Evolutionary conservation across 2,329 filamentous ascomycete species (phyloP), one percentile per base, ranked within the genome.

Genomic region (Aspergillus quadricinctus): DNA sequence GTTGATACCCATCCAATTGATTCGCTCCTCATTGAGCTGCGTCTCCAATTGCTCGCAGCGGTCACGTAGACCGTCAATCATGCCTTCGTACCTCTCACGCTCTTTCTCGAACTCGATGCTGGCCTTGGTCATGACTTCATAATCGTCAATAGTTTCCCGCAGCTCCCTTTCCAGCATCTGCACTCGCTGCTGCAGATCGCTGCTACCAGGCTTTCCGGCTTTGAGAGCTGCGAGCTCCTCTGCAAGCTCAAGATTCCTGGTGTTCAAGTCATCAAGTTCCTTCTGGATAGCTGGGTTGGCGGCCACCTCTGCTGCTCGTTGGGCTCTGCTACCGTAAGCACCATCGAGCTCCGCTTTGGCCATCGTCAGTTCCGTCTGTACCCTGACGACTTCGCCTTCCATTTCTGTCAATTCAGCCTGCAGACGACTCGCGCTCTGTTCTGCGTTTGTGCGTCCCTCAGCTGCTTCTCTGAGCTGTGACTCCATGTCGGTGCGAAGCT

Each of bases 271-370:
- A 57, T 86, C 83, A 25, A 87, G 77, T 66, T 88, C 83, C 54
- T 79, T 81, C 65, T 84, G 82, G 46, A 86, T 78, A 23, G 77
- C 78, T 3, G 81, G 82, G 50, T 84, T 83, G 49, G 78, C 76
- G 9, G 83, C 83, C 10, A 82, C 82, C 68, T 88, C 85, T n/a
- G 85, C 86, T 11, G 86, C 85, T 31, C 87, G 83, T 69, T 89
- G 80, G 9, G 85, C 82, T 52, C 87, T 80, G n/a, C 81, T 83
- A 43, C 94, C 94, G 69, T 97, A 97, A 69, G 96, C 95, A 60
- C 91, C 91, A 66, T 96, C 94, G 27, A 97, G 89, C 72, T 97
- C 93, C 53, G 92, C 90, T 68, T 86, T 85, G 27, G 89, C 91
- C 63, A 97, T 88, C n/a, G 93, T 95, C 45, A 97, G 82, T 77